Evolutionary conservation across 257 asterid genomes (phyloP).

Genomic region (Scutellaria galericulata): DNA sequence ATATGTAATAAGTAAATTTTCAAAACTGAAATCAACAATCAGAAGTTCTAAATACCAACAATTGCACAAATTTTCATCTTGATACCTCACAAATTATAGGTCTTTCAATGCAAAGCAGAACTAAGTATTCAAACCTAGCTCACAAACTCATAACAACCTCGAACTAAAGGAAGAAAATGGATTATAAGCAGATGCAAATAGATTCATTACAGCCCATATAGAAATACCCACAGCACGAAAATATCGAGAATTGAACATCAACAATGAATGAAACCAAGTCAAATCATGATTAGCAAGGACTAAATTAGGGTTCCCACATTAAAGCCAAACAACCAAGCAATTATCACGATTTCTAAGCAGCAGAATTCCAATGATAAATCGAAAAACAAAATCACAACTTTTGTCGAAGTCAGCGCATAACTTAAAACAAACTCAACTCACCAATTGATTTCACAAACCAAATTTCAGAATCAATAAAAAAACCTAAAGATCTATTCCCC

Average conservation of each 20-base stretch:
- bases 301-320: conserved; percentile 42
- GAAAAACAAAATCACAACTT: conserved; percentile 25
- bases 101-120: conserved; percentile 28
- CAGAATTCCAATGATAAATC: conserved; percentile 32
- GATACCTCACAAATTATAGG: conserved; percentile 13
- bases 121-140: conserved; percentile 25
- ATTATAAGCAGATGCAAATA: background rate
- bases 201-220: conserved; percentile 21
- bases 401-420: conserved; percentile 27
- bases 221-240: conserved; percentile 23
- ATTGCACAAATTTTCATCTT: conserved; percentile 24
- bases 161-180: conserved; percentile 13
- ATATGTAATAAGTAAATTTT: conserved; percentile 4
- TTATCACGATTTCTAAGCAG: conserved; percentile 22
- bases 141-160: conserved; percentile 6
- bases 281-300: conserved; percentile 15
- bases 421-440: conserved; percentile 21
- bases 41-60: conserved; percentile 30
- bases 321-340: conserved; percentile 36
- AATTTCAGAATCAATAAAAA: conserved; percentile 16
- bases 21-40: conserved; percentile 22
- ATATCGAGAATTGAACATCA: background rate
- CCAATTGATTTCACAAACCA: conserved; percentile 33
- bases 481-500: conserved; percentile 52
- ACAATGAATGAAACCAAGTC: background rate